Evolutionary conservation across 2,329 filamentous ascomycete species (phyloP).

Genomic region (Chalara sp.): DNA sequence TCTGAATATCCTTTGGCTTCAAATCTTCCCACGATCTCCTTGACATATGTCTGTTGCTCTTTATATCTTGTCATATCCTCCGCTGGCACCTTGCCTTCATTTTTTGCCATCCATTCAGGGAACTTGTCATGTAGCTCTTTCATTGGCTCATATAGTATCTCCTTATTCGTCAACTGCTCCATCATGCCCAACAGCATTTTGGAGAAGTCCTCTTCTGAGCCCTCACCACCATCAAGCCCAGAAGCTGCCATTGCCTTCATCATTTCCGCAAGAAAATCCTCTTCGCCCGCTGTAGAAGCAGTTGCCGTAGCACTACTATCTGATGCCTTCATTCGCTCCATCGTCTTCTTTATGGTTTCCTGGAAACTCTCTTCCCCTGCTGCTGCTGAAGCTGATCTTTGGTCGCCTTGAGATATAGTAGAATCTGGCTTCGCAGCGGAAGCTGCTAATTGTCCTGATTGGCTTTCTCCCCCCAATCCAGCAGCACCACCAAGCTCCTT

Average conservation of each 20-base stretch:
- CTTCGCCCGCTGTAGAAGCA: slow-evolving; percentile 58
- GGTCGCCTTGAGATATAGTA: slow-evolving; percentile 8
- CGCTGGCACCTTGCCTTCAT: slow-evolving; percentile 54
- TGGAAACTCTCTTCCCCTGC: slow-evolving; percentile 65
- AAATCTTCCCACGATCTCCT: slow-evolving; percentile 84
- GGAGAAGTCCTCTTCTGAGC: slow-evolving; percentile 77
- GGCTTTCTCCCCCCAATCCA: slow-evolving; percentile 6
- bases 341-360: slow-evolving; percentile 86
- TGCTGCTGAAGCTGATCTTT: slow-evolving; percentile 3
- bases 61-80: slow-evolving; percentile 77
- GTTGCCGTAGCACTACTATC: slow-evolving; percentile 77
- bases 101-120: slow-evolving; percentile 79
- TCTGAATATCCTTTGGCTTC: slow-evolving; percentile 78
- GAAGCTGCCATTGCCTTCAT: slow-evolving; percentile 78
- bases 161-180: slow-evolving; percentile 97
- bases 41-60: slow-evolving; percentile 71
- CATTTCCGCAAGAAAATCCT: slow-evolving; percentile 88
- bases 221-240: slow-evolving; percentile 46
- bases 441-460: slow-evolving; percentile 22
- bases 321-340: slow-evolving; percentile 92
- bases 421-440: slow-evolving; percentile 17
- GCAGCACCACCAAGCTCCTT: slow-evolving; percentile 59
- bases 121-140: slow-evolving; percentile 94
- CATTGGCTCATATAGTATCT: slow-evolving; percentile 98
- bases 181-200: slow-evolving; percentile 98